Base-by-base conservation (phyloP, 2,329 filamentous ascomycete species). In the Stagonosporopsis rhizophila region DNA sequence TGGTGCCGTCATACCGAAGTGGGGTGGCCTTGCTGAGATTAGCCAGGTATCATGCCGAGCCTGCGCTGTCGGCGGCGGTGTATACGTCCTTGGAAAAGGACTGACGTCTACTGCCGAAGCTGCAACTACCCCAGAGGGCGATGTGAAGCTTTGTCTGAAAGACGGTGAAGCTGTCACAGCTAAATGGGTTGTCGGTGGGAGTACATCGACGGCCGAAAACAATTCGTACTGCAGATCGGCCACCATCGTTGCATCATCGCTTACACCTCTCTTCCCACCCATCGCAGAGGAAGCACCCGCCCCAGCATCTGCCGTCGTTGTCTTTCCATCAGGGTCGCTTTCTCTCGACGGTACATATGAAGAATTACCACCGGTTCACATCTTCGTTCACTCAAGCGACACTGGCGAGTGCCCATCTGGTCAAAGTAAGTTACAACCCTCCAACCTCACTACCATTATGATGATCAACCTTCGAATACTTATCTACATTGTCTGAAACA, bases 401-500 rank as follows among this genome's bases (percentile, higher is more conserved):
- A 94, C 93, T 38, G 93, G 93, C 60, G 94, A 98, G 81, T 98
- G 95, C 75, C 93, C 94, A 23, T 64, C 77, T 61, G 87, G 89
- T 78, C 92, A 98, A 87, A 88, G 94, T 99, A 85, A 92, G 94
- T 90, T 44, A 15, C 42, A 22, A 52, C 38, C 60, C 38, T 56
- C 58, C 58, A 58, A 58, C 35, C 35, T 39, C 23, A 32, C 42
- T 57, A 58, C 53, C 82, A 84, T 82, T 73, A 89, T 92, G 94
- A 97, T 98, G 93, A 96, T 83, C 78, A 78, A 85, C 79, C 77
- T 79, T 82, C 78, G 84, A 96, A 95, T 91, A 93, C 93, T 98
- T 98, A 98, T 97, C 94, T 97, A 98, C 94, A 97, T 98, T 98
- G 92, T 90, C 94, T 93, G 94, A 96, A 89, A 80, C 81, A 77